These are phyloP conservation scores for Neurospora sp. DNA, from an alignment of 495 filamentous ascomycete species.

Conservation along the genomic window DNA sequence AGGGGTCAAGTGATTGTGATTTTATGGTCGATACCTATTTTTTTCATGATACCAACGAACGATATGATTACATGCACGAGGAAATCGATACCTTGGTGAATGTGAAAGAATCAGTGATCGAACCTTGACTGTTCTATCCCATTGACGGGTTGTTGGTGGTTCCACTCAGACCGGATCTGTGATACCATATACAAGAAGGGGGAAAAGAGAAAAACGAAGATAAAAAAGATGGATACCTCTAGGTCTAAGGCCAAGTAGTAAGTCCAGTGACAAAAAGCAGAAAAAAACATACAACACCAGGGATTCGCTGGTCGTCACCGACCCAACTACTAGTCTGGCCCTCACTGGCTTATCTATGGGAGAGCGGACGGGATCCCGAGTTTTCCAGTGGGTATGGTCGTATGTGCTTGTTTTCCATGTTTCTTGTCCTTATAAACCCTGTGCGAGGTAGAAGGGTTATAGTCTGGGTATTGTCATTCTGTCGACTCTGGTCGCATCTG, in stretches of 20 bases:
- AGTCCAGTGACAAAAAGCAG: neutral
- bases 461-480: too few species aligned
- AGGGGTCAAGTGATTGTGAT: neutral
- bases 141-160: neutral
- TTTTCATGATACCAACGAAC: neutral
- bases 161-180: neutral
- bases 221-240: too few species aligned
- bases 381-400: constrained; percentile 16
- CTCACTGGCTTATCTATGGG: constrained; percentile 30
- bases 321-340: constrained; percentile 22
- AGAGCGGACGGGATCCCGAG: constrained; percentile 45
- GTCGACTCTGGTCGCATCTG: too few species aligned
- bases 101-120: neutral
- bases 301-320: constrained; percentile 32
- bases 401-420: neutral
- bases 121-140: neutral
- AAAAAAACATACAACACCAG: constrained; percentile 13
- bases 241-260: neutral
- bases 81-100: neutral
- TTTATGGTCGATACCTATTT: neutral
- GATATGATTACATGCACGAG: neutral
- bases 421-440: too few species aligned
- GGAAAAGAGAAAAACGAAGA: neutral
- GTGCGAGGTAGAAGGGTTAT: too few species aligned
- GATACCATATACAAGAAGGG: too few species aligned